These are phyloP conservation scores for Cicer yamashitae DNA, from an alignment of 306 rosid genomes.

Conservation along the genomic window DNA sequence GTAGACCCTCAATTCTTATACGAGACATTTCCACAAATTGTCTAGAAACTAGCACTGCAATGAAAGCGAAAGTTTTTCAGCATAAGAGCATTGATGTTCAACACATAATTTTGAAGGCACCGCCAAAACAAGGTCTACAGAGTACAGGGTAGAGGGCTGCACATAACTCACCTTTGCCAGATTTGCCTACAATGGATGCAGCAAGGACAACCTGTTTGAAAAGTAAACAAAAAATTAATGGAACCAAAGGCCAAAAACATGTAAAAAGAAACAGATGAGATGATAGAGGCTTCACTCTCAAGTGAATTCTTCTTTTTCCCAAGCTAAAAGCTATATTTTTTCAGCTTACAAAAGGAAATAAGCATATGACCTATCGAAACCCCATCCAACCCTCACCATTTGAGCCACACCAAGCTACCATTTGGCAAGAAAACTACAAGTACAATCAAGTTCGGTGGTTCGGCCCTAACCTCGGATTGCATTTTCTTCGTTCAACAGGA, in stretches of 20 bases:
- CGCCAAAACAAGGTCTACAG: too few species aligned
- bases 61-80: constrained; percentile 1
- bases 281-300: constrained; percentile 7
- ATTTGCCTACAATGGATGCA: constrained; percentile 79
- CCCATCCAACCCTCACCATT: constrained; percentile 1
- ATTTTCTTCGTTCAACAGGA: too few species aligned
- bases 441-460: background rate
- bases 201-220: constrained; percentile 85
- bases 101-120: too few species aligned
- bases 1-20: constrained; percentile 95
- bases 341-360: constrained; percentile 5
- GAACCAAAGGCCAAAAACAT: background rate
- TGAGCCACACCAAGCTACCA: constrained; percentile 19
- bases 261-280: background rate
- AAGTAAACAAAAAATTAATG: constrained; percentile 35
- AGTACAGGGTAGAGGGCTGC: background rate
- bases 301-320: constrained; percentile 29
- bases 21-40: constrained; percentile 95
- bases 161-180: constrained; percentile 83
- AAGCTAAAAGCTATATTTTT: background rate
- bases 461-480: too few species aligned
- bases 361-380: background rate
- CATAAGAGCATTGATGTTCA: constrained; percentile 9
- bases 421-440: constrained; percentile 19
- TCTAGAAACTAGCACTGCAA: constrained; percentile 90